Evolutionary conservation across 2,329 filamentous ascomycete genomes (phyloP), one percentile per base, ranked within the genome.

Genomic region (Emydomyces testavorans): DNA sequence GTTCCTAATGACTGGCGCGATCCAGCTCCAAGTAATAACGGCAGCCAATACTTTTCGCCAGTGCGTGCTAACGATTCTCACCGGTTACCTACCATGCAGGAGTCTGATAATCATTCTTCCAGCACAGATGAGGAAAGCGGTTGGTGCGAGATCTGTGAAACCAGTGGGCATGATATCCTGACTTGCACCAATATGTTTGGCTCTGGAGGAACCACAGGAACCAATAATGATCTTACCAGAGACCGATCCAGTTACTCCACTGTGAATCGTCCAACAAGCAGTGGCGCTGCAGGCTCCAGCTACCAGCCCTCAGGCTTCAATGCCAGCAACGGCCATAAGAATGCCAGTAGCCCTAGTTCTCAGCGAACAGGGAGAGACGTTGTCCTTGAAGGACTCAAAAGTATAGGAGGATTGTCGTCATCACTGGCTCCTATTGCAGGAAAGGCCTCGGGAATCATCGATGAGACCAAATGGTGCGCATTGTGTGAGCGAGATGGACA

Each of bases 141-240:
- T 53, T 94, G 85, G 84, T 96, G 90, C 66, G 92, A 96, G 68
- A 92, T 96, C 53, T 96, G 90, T 68, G 89, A 95, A 69, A 85
- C 85, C 28, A 76, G 79, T 39, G 89, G 90, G 13, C 90, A 96
- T 61, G 90, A 96, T 59, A 94, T 96, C 52, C 72, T 96, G 49
- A 93, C 85, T 18, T 96, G 90, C 73, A 88, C 85, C 46, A 90
- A 87, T 64, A 92, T 94, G 81, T 90, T 85, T 64, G 80, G 75
- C 51, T 62, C 57, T 32, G 53, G 58, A 54, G 29, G 24, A 34
- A 47, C 36, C 20, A 38, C 50, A 21, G 45, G 37, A 13, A 31
- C 34, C 29, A 55, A 59, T 7, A 55, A 54, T 36, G 57, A 58
- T 16, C 49, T 51, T 21, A 38, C 28, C 28, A 54, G 55, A 29